A percentile compares a stretch with the other conserved stretches of the same genome.
These are phyloP conservation scores for Luffa acutangula DNA, from an alignment of 306 rosid genomes.

Conservation along the genomic window DNA sequence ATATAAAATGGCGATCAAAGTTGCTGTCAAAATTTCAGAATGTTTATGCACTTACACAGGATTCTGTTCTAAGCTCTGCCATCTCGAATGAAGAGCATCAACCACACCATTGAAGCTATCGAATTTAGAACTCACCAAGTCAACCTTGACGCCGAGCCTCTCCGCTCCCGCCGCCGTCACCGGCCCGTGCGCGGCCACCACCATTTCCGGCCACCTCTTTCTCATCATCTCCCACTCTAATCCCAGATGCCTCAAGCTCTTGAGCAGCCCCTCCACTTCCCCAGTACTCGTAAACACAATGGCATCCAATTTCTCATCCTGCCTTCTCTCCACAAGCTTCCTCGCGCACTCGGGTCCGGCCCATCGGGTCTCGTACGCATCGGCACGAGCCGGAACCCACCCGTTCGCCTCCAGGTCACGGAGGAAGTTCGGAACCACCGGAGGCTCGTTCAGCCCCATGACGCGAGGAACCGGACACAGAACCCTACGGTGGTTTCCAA, in stretches of 20 bases:
- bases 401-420: slow-evolving; percentile 24
- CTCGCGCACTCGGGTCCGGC: slow-evolving; percentile 45
- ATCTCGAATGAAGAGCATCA: slow-evolving; percentile 33
- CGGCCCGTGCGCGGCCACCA: slow-evolving; percentile 73
- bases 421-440: slow-evolving; percentile 57
- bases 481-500: slow-evolving; percentile 32
- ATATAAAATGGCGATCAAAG: not conserved
- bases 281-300: slow-evolving; percentile 67
- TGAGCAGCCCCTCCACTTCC: slow-evolving; percentile 74
- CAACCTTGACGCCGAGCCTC: slow-evolving; percentile 58
- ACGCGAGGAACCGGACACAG: slow-evolving; percentile 55
- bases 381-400: slow-evolving; percentile 47
- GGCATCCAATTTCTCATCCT: slow-evolving; percentile 37
- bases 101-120: slow-evolving; percentile 66
- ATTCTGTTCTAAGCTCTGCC: slow-evolving; percentile 6
- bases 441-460: slow-evolving; percentile 47
- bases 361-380: slow-evolving; percentile 72
- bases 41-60: not conserved
- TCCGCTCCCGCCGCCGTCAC: slow-evolving; percentile 52
- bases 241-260: slow-evolving; percentile 46
- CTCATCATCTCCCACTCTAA: slow-evolving; percentile 33
- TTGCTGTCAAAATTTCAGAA: not conserved
- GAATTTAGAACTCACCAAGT: slow-evolving; percentile 52
- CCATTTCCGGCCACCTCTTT: slow-evolving; percentile 28
- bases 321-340: slow-evolving; percentile 31